Percentiles rank a stretch among this genome's conserved stretches.
phyloP scores from a whole-genome alignment of 345 rosid species.

The Tarenaya hassleriana region DNA sequence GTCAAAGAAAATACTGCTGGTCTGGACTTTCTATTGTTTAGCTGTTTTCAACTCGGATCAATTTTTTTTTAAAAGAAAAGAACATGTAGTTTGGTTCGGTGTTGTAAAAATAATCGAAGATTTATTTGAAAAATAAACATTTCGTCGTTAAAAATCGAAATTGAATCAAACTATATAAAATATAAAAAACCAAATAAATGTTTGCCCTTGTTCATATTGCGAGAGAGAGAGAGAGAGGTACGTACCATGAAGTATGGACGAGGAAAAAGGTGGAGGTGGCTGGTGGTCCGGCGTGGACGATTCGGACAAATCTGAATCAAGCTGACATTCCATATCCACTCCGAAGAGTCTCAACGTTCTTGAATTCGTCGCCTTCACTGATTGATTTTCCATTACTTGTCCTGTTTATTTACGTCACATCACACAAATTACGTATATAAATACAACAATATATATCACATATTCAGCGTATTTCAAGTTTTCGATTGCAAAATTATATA shows the following conservation, averaged over 20 bases:
- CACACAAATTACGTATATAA: neutral
- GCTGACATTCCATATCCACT: conserved; percentile 83
- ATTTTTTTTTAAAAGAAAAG: too few species aligned
- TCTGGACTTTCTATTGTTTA: too few species aligned
- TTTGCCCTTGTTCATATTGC: too few species aligned
- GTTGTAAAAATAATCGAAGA: too few species aligned
- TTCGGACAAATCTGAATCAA: conserved; percentile 46
- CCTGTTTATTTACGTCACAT: conserved; percentile 25
- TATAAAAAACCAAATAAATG: neutral
- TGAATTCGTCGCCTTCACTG: conserved; percentile 37
- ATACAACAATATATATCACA: conserved; percentile 12
- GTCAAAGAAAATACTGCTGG: too few species aligned
- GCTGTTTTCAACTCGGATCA: neutral
- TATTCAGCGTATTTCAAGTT: too few species aligned
- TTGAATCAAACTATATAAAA: too few species aligned
- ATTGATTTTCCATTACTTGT: conserved; percentile 30
- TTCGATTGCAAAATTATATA: too few species aligned
- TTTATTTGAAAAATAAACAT: too few species aligned
- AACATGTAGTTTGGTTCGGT: too few species aligned
- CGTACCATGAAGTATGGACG: conserved; percentile 47
- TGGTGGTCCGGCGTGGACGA: conserved; percentile 58
- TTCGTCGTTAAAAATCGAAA: too few species aligned
- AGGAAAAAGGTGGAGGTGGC: conserved; percentile 27
- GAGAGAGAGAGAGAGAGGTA: neutral
- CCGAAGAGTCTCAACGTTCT: conserved; percentile 77